Evolutionary conservation across 306 rosid species (phyloP).

Genomic region (Neltuma alba): DNA sequence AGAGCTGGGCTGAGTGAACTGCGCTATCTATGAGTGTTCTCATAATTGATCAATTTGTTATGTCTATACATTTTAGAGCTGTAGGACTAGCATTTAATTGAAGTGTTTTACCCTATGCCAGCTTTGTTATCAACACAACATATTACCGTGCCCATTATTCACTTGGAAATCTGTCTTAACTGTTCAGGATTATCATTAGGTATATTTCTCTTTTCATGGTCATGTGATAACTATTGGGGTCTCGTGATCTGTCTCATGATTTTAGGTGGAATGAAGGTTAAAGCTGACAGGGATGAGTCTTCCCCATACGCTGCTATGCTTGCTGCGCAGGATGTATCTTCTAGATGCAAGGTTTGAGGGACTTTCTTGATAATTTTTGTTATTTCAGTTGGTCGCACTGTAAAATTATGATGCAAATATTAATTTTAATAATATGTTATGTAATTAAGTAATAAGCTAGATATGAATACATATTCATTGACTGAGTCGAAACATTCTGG

Average conservation of each 20-base stretch:
- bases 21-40: not conserved
- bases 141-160: not conserved
- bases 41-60: too few relatives aligned
- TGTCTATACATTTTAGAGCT: not conserved
- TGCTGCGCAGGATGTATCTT: constrained; percentile 91
- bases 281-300: constrained; percentile 91
- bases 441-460: too few relatives aligned
- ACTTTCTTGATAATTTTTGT: not conserved
- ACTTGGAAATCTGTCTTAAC: too few relatives aligned
- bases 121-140: not conserved
- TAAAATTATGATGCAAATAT: not conserved
- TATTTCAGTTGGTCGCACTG: not conserved
- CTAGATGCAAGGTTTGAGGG: constrained; percentile 78
- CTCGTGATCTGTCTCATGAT: not conserved
- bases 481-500: not conserved
- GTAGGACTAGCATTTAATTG: not conserved
- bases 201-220: not conserved
- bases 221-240: not conserved
- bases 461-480: too few relatives aligned
- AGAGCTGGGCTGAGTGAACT: not conserved
- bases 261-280: constrained; percentile 94
- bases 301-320: constrained; percentile 97
- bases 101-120: not conserved
- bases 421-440: not conserved
- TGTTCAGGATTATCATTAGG: not conserved